A percentile compares a stretch with the other conserved stretches of the same genome.
These are phyloP conservation scores for Chlorociboria aeruginascens DNA, from an alignment of 495 filamentous ascomycete species.

Conservation along the genomic window DNA sequence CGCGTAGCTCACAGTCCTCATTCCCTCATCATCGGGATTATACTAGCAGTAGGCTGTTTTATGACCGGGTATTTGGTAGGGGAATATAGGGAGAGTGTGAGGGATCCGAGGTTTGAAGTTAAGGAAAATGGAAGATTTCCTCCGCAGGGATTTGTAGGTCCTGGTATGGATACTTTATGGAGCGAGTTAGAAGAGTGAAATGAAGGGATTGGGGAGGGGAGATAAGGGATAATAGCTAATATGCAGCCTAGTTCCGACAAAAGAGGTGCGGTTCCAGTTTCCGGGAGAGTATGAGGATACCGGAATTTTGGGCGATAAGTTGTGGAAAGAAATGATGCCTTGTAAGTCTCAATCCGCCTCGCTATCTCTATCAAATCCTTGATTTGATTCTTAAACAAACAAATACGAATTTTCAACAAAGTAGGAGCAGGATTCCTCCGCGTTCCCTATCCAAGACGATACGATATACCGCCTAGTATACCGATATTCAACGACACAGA, in stretches of 20 bases:
- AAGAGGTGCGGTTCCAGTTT: constrained; percentile 16
- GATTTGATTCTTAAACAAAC: too few relatives aligned
- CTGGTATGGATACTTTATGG: constrained; percentile 6
- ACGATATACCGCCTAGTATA: constrained; percentile 19
- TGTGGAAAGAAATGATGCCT: constrained; percentile 22
- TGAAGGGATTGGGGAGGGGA: background rate
- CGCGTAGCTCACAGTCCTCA: too few relatives aligned
- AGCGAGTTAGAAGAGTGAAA: too few relatives aligned
- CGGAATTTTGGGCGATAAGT: constrained; percentile 11
- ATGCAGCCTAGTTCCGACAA: constrained; percentile 15
- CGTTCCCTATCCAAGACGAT: constrained; percentile 18
- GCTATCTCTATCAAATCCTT: background rate
- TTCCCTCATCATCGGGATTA: too few relatives aligned
- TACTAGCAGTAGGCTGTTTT: background rate
- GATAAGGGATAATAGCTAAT: background rate
- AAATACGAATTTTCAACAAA: constrained; percentile 1
- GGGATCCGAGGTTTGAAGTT: background rate
- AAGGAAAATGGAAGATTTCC: constrained; percentile 2
- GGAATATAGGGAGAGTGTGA: constrained; percentile 1
- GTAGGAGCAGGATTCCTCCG: constrained; percentile 21
- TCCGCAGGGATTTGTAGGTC: constrained; percentile 12
- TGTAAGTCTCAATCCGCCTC: constrained; percentile 7
- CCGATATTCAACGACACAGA: constrained; percentile 9
- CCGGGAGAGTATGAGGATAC: constrained; percentile 19
- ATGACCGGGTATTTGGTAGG: constrained; percentile 6